These are phyloP conservation scores for Amanita molliuscula DNA, from an alignment of 768 basidiomycete species.

Conservation along the genomic window DNA sequence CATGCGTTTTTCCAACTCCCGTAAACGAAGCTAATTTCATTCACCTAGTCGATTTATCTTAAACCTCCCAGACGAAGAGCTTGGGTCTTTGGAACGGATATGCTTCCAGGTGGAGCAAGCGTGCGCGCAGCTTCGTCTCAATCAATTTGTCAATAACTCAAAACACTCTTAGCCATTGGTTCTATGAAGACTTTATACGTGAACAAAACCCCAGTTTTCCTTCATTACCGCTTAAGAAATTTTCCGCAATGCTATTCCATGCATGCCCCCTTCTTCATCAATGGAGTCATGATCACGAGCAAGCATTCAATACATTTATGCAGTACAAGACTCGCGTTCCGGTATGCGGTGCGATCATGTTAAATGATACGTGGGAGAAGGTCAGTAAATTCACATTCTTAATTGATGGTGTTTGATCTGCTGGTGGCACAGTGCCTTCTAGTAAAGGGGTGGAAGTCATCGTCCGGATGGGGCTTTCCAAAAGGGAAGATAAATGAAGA, in stretches of 20 bases:
- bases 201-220: conserved; percentile 84
- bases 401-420: background rate
- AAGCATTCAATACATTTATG: conserved; percentile 85
- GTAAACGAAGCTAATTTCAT: conserved; percentile 9
- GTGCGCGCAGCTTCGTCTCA: conserved; percentile 37
- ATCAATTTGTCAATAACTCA: conserved; percentile 6
- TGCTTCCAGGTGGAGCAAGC: conserved; percentile 99
- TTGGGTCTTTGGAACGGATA: conserved; percentile 82
- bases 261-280: conserved; percentile 75
- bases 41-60: conserved; percentile 79
- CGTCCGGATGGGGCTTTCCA: conserved; percentile 98
- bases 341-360: conserved; percentile 95
- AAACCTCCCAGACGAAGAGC: conserved; percentile 90
- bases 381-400: conserved; percentile 27
- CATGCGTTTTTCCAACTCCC: conserved; percentile 18
- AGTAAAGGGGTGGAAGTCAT: conserved; percentile 96
- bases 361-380: conserved; percentile 90
- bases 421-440: conserved; percentile 64
- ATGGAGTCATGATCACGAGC: conserved; percentile 78
- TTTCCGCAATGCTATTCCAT: conserved; percentile 85
- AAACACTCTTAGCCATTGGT: conserved; percentile 76
- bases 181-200: conserved; percentile 97
- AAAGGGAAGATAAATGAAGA: conserved; percentile 99
- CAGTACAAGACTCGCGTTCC: conserved; percentile 95
- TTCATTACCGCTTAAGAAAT: conserved; percentile 81